A percentile compares a stretch with the other conserved stretches of the same genome.
These are phyloP conservation scores for Boletus rubroflammeus DNA, from an alignment of 768 basidiomycete species.

Conservation along the genomic window DNA sequence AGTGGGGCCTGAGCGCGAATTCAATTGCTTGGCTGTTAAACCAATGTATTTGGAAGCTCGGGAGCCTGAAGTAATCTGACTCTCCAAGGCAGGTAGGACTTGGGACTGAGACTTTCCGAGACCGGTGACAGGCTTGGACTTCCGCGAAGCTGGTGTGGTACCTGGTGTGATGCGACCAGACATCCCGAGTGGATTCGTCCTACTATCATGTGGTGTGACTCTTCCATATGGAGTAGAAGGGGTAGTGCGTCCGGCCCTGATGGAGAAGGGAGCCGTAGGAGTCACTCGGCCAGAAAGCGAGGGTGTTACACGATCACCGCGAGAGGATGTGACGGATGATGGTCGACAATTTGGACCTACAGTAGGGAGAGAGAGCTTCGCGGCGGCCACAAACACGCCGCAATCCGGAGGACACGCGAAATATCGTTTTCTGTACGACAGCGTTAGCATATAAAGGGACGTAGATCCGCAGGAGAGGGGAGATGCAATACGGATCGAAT, in stretches of 20 bases:
- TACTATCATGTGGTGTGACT: conserved; percentile 31
- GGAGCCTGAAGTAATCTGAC: conserved; percentile 72
- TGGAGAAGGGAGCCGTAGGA: conserved; percentile 38
- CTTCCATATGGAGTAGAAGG: conserved; percentile 52
- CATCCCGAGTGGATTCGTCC: conserved; percentile 27
- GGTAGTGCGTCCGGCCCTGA: conserved; percentile 49
- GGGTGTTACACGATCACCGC: conserved; percentile 43
- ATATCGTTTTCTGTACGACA: conserved; percentile 61
- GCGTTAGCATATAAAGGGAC: conserved; percentile 10
- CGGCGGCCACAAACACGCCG: conserved; percentile 84
- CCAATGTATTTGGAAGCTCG: conserved; percentile 81
- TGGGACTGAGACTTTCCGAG: conserved; percentile 33
- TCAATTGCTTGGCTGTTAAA: conserved; percentile 82
- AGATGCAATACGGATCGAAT: not conserved
- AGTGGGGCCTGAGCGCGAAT: conserved; percentile 34
- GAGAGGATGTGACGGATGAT: conserved; percentile 75
- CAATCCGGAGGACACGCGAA: conserved; percentile 82
- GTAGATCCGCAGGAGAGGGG: not conserved
- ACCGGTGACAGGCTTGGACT: conserved; percentile 29
- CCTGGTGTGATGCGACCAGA: conserved; percentile 50
- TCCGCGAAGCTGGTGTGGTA: conserved; percentile 30
- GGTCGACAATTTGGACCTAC: conserved; percentile 61
- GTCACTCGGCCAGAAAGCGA: conserved; percentile 45
- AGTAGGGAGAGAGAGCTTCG: conserved; percentile 79
- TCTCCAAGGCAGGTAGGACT: conserved; percentile 25